Percentiles rank a stretch among this genome's conserved stretches.
These are phyloP conservation scores for Apiospora rasikravindrae DNA, from an alignment of 2,329 filamentous ascomycete species.

Conservation along the genomic window DNA sequence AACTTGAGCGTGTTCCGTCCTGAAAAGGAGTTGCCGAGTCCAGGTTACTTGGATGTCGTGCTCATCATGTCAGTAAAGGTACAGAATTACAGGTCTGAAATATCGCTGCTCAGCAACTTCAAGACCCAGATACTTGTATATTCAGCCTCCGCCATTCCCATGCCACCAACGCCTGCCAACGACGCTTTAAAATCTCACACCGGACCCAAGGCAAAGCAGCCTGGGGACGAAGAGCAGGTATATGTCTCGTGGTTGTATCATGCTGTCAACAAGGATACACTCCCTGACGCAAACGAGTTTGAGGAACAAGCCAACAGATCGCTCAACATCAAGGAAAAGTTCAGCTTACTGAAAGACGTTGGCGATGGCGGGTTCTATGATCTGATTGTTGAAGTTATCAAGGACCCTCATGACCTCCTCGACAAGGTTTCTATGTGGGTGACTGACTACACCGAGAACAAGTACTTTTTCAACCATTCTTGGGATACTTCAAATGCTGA, in stretches of 20 bases:
- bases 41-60: conserved; percentile 65
- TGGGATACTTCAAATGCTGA: conserved; percentile 36
- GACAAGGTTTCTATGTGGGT: conserved; percentile 70
- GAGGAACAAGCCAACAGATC: conserved; percentile 44
- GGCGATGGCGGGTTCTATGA: conserved; percentile 64
- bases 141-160: conserved; percentile 44
- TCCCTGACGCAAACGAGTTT: conserved; percentile 54
- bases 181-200: conserved; percentile 35
- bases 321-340: conserved; percentile 58
- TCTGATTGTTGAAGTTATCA: conserved; percentile 73
- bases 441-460: conserved; percentile 82
- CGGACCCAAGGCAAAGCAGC: conserved; percentile 24
- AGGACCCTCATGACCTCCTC: conserved; percentile 47
- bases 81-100: conserved; percentile 32
- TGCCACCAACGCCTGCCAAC: conserved; percentile 43
- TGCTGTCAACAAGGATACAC: conserved; percentile 45
- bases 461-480: conserved; percentile 60
- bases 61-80: conserved; percentile 65
- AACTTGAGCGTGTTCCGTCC: conserved; percentile 66
- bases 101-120: conserved; percentile 52
- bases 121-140: conserved; percentile 54
- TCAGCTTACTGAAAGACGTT: conserved; percentile 69
- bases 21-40: conserved; percentile 52
- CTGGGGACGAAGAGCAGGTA: conserved; percentile 40
- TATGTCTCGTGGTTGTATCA: conserved; percentile 58